Evolutionary conservation across 495 filamentous ascomycete genomes (phyloP), one percentile per base, ranked within the genome.

Genomic region (Penicillium samsonianum): DNA sequence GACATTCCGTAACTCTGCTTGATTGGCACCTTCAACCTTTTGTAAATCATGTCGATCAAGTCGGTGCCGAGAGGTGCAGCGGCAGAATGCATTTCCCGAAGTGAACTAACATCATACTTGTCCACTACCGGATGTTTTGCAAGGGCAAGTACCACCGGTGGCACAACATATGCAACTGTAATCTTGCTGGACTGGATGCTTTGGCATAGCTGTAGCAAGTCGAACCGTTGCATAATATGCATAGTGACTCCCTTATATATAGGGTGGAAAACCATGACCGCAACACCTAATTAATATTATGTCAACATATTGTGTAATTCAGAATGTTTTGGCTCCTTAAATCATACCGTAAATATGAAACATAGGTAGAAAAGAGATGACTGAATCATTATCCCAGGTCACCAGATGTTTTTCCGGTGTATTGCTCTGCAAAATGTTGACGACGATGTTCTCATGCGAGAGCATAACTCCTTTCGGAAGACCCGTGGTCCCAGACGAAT

Each of bases 1-100:
- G 84, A 88, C 80, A 90, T 85, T 12, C 88, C 89, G 81, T 87
- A 92, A 0, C 84, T 87, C 63, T 91, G 89, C 40, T 80, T 84
- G 1, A 89, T 71, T 42, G 82, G 82, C 23, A 93, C 71, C 22
- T 79, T 78, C n/a, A 89, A 70, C 2, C 88, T 76, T 7, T 78
- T 58, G 74, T 87, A 87, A 9, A 90, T 79, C 25, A 82, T 78
- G 43, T 89, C 78, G 5, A 89, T 84, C 0, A 96, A 75, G 38
- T 93, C 89, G 22, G 72, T 68, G 2, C 86, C 88, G 35, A 94
- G 66, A 1, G 90, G 90, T 1, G 91, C 90, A 3, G 89, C 90
- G 10, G 87, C 91, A 5, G 82, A 89, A 68, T 85, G 89, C 65
- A 92, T 66, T 80, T 89, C 87, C 28, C 83, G 82, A 5, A 94